Evolutionary conservation across 2,329 filamentous ascomycete species (phyloP).

Genomic region (Whalleya microplaca): DNA sequence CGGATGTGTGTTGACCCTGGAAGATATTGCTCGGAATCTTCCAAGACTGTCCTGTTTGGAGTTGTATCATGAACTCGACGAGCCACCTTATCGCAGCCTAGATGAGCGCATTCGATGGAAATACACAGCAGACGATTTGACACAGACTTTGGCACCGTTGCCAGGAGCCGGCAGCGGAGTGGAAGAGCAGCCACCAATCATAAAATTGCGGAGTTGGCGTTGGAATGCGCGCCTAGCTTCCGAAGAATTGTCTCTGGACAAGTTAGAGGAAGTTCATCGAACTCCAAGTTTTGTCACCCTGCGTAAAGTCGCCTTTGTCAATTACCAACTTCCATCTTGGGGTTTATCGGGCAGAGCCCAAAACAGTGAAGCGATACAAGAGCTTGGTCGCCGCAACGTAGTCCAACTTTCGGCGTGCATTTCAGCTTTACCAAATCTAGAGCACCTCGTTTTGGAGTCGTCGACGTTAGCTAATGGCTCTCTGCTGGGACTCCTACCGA

Average conservation of each 20-base stretch:
- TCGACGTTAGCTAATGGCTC: constrained; percentile 72
- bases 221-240: constrained; percentile 63
- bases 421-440: constrained; percentile 62
- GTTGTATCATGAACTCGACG: constrained; percentile 71
- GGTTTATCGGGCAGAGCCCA: constrained; percentile 23
- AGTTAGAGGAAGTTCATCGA: constrained; percentile 56
- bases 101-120: constrained; percentile 66
- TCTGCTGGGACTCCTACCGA: constrained; percentile 71
- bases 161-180: constrained; percentile 49
- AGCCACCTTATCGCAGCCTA: constrained; percentile 66
- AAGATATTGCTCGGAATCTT: constrained; percentile 63
- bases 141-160: constrained; percentile 61
- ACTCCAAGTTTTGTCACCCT: constrained; percentile 60
- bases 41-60: constrained; percentile 71
- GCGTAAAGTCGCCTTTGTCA: constrained; percentile 62
- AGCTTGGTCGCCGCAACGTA: constrained; percentile 37
- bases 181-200: constrained; percentile 38
- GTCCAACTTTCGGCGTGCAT: constrained; percentile 51
- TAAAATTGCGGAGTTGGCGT: constrained; percentile 57
- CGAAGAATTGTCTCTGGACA: constrained; percentile 50
- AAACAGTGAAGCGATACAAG: constrained; percentile 31
- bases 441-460: constrained; percentile 72
- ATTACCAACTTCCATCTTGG: constrained; percentile 61
- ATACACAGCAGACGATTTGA: constrained; percentile 63
- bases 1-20: constrained; percentile 50